Conservation (phyloP, 2,329 filamentous ascomycete species). For the Helminthosporium solani region DNA sequence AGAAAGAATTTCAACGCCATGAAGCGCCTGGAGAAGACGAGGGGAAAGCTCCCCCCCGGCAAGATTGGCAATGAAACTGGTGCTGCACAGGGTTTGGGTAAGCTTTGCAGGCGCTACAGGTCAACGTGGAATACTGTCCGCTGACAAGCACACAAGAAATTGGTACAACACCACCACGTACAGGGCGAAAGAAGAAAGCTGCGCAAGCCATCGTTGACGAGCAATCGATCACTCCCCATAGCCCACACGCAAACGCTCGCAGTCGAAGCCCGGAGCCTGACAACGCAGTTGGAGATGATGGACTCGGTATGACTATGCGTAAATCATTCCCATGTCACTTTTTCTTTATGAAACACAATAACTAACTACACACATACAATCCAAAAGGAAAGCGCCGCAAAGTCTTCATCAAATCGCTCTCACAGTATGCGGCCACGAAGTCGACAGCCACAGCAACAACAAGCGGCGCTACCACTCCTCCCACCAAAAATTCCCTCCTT, state of each 20-base stretch:
- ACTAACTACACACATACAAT: not conserved
- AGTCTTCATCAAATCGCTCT: not conserved
- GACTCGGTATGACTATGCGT: not conserved
- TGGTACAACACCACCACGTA: not conserved
- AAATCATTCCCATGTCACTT: not conserved
- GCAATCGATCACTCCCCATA: not conserved
- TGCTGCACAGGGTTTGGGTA: not conserved
- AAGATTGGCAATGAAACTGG: not conserved
- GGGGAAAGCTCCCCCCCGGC: not conserved
- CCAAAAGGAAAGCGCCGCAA: not conserved
- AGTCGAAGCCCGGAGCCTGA: not conserved
- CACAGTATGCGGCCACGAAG: not conserved
- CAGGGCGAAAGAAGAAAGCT: not conserved
- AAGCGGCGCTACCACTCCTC: not conserved
- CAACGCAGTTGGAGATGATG: not conserved
- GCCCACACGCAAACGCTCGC: not conserved
- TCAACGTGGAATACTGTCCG: not conserved
- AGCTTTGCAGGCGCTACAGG: not conserved
- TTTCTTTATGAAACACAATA: too few relatives aligned
- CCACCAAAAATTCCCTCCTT: not conserved
- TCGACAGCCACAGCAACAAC: not conserved
- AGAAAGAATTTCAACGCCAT: not conserved
- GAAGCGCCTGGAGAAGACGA: not conserved
- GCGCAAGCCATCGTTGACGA: not conserved
- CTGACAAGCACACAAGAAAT: not conserved